Conservation (phyloP, 257 asterid genomes). For the Solanum rostratum region DNA sequence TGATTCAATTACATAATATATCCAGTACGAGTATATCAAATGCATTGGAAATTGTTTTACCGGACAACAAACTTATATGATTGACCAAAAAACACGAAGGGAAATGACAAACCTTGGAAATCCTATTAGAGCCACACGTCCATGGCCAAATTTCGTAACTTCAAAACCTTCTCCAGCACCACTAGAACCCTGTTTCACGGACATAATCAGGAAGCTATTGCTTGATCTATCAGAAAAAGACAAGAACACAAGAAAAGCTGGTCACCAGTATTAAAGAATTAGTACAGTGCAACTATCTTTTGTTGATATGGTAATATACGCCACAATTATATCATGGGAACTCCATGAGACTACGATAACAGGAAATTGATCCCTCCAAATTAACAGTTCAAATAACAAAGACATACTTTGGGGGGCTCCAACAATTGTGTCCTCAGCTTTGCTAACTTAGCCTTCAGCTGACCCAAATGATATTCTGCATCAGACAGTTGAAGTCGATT, state of each 20-base stretch:
- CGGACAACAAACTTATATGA: neutral
- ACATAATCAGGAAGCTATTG: neutral
- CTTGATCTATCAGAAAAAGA: neutral
- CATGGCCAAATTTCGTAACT: constrained; percentile 96
- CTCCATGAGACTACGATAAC: neutral
- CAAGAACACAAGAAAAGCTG: neutral
- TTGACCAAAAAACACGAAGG: neutral
- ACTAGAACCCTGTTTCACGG: constrained; percentile 66
- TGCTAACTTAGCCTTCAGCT: constrained; percentile 98
- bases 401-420: constrained; percentile 97
- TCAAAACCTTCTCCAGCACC: constrained; percentile 99
- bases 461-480: constrained; percentile 97
- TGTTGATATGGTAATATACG: neutral
- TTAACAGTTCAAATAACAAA: neutral
- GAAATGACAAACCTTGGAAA: constrained; percentile 74
- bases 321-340: neutral
- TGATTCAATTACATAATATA: neutral
- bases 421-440: constrained; percentile 93
- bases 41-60: neutral
- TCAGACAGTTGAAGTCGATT: neutral
- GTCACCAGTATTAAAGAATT: neutral
- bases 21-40: neutral
- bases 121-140: constrained; percentile 95
- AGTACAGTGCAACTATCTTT: neutral
- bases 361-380: neutral